These are phyloP conservation scores for Cryphonectria parasitica DNA, from an alignment of 2,329 filamentous ascomycete genomes.

Conservation along the genomic window DNA sequence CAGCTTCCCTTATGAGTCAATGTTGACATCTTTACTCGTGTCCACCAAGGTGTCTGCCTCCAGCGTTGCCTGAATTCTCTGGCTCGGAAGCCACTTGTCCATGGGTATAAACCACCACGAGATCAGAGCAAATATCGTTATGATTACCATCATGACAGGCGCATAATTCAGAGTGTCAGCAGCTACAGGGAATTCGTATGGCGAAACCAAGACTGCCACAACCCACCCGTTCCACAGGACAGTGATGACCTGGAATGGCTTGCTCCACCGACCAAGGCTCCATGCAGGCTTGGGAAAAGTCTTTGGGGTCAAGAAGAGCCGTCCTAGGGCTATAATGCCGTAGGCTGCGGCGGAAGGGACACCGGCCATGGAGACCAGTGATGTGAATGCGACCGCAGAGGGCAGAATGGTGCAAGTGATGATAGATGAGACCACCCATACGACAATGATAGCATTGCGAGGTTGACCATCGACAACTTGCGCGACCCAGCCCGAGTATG, in stretches of 20 bases:
- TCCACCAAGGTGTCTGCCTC: conserved; percentile 3
- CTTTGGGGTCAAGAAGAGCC: conserved; percentile 51
- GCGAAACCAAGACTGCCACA: conserved; percentile 51
- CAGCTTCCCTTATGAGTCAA: too few species aligned
- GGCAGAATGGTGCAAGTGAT: conserved; percentile 64
- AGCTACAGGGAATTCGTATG: conserved; percentile 49
- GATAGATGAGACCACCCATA: conserved; percentile 57
- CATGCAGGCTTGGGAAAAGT: conserved; percentile 51
- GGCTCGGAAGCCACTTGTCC: conserved; percentile 49
- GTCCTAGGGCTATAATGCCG: conserved; percentile 53
- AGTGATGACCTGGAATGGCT: conserved; percentile 51
- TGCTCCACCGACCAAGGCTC: conserved; percentile 49
- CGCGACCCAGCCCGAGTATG: conserved; percentile 62
- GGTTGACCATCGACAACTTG: conserved; percentile 59
- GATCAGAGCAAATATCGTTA: conserved; percentile 52
- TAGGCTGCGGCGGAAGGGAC: conserved; percentile 57
- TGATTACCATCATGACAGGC: conserved; percentile 54
- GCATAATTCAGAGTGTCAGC: conserved; percentile 52
- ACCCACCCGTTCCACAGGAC: conserved; percentile 56
- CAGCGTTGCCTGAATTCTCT: conserved; percentile 42
- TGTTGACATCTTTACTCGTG: background rate
- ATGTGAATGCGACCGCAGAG: conserved; percentile 57
- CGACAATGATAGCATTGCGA: conserved; percentile 62
- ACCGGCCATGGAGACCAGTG: conserved; percentile 56
- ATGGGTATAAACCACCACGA: conserved; percentile 54